Evolutionary conservation across 2,329 filamentous ascomycete genomes (phyloP).

Genomic region (Coniochaeta sp.): DNA sequence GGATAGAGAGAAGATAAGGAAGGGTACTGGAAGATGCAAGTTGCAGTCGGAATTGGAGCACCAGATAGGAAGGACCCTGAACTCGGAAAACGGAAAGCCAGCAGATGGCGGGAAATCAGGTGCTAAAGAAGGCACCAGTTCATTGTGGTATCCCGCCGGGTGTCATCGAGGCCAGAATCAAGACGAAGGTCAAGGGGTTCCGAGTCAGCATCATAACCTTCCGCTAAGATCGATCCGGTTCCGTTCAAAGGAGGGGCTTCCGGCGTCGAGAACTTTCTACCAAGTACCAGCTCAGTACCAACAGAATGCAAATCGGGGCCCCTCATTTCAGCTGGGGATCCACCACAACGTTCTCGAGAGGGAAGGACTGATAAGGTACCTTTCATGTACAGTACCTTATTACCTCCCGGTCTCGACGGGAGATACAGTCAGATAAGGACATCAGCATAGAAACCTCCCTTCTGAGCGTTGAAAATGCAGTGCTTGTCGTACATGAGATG

Average conservation of each 20-base stretch:
- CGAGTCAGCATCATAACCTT: neutral
- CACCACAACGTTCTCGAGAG: too few species aligned
- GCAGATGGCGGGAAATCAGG: neutral
- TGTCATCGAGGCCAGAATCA: neutral
- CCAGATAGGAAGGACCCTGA: neutral
- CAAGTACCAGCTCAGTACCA: too few species aligned
- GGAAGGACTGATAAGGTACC: too few species aligned
- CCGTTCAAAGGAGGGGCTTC: neutral
- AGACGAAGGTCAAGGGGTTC: neutral
- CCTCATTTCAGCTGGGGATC: neutral
- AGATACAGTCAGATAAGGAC: too few species aligned
- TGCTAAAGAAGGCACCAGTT: neutral
- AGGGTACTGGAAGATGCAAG: neutral
- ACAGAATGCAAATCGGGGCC: neutral
- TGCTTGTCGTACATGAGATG: too few species aligned
- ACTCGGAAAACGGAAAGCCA: neutral
- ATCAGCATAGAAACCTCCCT: too few species aligned
- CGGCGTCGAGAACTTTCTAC: constrained; percentile 1
- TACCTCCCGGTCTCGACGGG: too few species aligned
- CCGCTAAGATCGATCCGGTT: constrained; percentile 1
- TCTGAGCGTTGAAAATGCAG: too few species aligned
- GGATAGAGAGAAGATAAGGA: neutral
- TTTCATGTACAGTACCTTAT: too few species aligned
- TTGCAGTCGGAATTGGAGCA: neutral
- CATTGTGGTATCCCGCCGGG: neutral